A percentile compares a stretch with the other conserved stretches of the same genome.
These are phyloP conservation scores for Raddia guianensis DNA, from an alignment of 176 grass and related monocot genomes.

Conservation along the genomic window DNA sequence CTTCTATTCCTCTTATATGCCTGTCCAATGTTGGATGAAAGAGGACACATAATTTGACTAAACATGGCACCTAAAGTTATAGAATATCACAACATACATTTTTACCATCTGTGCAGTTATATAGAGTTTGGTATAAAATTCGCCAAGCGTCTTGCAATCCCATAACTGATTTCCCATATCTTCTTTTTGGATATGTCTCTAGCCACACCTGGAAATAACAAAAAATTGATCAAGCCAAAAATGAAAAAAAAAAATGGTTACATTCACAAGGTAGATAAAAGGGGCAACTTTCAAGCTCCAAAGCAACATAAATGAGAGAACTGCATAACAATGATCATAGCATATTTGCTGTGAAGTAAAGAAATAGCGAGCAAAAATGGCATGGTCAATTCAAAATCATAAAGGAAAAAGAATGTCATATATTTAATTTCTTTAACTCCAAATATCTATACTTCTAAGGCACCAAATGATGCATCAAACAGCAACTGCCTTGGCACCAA, in stretches of 20 bases:
- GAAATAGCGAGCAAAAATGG: background rate
- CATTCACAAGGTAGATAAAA: conserved; percentile 2
- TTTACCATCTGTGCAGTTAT: conserved; percentile 86
- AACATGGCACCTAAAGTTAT: background rate
- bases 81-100: conserved; percentile 55
- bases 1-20: background rate
- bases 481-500: background rate
- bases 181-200: conserved; percentile 71
- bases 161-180: conserved; percentile 69
- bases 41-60: background rate
- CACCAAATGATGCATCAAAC: conserved; percentile 2
- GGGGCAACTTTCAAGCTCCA: background rate
- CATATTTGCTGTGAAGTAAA: conserved; percentile 1
- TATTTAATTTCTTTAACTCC: background rate
- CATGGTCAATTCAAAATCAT: background rate
- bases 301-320: conserved; percentile 27
- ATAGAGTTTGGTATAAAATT: conserved; percentile 76
- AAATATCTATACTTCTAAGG: background rate
- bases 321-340: background rate
- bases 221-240: conserved; percentile 12
- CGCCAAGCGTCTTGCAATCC: conserved; percentile 75
- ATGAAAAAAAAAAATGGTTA: background rate
- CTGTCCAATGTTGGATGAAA: conserved; percentile 13
- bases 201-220: conserved; percentile 69
- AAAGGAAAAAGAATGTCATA: background rate